These are phyloP conservation scores for Podospora didyma DNA, from an alignment of 495 filamentous ascomycete species.

Conservation along the genomic window DNA sequence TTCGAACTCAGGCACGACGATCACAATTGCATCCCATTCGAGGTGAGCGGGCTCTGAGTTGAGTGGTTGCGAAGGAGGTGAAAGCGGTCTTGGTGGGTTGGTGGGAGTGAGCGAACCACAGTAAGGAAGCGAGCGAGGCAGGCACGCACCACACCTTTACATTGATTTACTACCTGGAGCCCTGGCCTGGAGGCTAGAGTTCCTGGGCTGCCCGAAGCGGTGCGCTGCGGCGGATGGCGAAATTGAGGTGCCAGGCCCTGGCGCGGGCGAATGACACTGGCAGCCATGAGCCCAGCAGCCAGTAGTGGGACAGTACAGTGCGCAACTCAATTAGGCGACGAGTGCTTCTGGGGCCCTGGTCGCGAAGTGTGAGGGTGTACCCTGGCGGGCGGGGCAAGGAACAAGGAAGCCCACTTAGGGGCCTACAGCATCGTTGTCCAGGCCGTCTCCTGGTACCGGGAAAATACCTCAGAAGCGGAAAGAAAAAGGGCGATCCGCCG, in stretches of 20 bases:
- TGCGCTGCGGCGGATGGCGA: slow-evolving; percentile 18
- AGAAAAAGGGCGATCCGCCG: slow-evolving; percentile 14
- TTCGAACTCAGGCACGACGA: slow-evolving; percentile 2
- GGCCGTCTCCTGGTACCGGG: slow-evolving; percentile 18
- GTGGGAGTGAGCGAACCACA: neutral
- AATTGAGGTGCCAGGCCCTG: slow-evolving; percentile 13
- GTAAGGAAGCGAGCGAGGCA: slow-evolving; percentile 2
- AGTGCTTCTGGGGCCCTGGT: slow-evolving; percentile 10
- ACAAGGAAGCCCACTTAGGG: slow-evolving; percentile 13
- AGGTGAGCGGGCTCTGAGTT: neutral
- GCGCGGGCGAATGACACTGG: slow-evolving; percentile 5
- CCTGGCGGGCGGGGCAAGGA: slow-evolving; percentile 7
- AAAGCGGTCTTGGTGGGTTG: neutral
- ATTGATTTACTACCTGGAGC: neutral
- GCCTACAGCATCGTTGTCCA: slow-evolving; percentile 11
- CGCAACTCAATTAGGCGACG: slow-evolving; percentile 6
- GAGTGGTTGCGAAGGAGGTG: neutral
- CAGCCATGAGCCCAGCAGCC: neutral
- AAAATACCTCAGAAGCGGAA: slow-evolving; percentile 24
- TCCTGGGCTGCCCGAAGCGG: slow-evolving; percentile 14
- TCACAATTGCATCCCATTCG: slow-evolving; percentile 11
- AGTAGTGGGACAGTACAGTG: slow-evolving; percentile 13
- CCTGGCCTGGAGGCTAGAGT: neutral
- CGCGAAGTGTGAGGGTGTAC: slow-evolving; percentile 8
- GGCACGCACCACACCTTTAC: too few relatives aligned